phyloP scores from a whole-genome alignment of 2,329 filamentous ascomycete genomes.

The Dactylellina sp. region DNA sequence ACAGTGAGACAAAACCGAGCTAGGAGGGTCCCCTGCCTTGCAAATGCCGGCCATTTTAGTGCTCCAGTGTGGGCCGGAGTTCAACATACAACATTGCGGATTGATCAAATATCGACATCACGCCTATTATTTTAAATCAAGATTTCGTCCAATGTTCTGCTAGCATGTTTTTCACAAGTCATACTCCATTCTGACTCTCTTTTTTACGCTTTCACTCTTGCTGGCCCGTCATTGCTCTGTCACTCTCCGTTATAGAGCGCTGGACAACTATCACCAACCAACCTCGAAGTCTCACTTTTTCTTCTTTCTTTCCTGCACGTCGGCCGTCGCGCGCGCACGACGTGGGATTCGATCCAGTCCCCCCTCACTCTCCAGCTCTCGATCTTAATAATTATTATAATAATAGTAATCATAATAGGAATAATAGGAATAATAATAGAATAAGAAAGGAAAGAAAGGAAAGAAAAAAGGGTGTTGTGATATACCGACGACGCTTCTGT shows the following conservation, averaged over 20 bases:
- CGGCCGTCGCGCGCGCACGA: too few species aligned
- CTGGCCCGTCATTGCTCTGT: not conserved
- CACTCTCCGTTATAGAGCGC: conserved; percentile 27
- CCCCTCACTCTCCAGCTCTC: too few species aligned
- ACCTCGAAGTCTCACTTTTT: not conserved
- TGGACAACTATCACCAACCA: conserved; percentile 24
- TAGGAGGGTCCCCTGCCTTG: too few species aligned
- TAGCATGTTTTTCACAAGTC: conserved; percentile 18
- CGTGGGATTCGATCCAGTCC: too few species aligned
- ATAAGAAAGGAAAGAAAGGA: too few species aligned
- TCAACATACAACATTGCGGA: conserved; percentile 18
- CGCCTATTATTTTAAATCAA: conserved; percentile 17
- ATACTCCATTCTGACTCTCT: not conserved
- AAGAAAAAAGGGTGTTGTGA: too few species aligned
- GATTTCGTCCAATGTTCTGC: conserved; percentile 34
- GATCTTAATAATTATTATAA: too few species aligned
- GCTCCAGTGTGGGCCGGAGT: conserved; percentile 34
- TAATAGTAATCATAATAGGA: too few species aligned
- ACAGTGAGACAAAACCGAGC: conserved; percentile 4
- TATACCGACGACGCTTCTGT: not conserved
- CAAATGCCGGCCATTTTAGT: conserved; percentile 1
- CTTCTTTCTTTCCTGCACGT: too few species aligned
- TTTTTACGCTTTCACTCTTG: conserved; percentile 12
- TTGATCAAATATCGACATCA: conserved; percentile 32
- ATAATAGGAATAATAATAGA: too few species aligned